These are phyloP conservation scores for Ordospora pajunii DNA, from an alignment of 371 early-diverging fungal genomes.

Conservation along the genomic window DNA sequence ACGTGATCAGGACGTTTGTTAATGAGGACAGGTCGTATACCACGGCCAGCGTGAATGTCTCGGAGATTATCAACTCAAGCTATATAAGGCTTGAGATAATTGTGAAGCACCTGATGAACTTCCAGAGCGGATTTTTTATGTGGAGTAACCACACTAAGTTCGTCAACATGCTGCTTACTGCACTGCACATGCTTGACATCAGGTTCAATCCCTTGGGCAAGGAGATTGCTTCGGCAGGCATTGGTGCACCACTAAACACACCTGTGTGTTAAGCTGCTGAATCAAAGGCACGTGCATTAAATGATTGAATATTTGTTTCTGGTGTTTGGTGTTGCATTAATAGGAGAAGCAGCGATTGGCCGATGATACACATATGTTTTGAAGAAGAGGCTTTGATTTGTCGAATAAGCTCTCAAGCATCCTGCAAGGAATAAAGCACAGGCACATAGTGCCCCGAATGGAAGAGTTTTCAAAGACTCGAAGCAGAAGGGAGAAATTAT, in stretches of 20 bases:
- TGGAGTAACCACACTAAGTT: constrained; percentile 59
- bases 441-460: neutral
- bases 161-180: constrained; percentile 25
- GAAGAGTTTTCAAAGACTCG: constrained; percentile 1
- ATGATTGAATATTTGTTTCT: no score
- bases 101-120: constrained; percentile 58
- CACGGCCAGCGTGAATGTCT: constrained; percentile 1
- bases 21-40: constrained; percentile 37
- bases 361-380: neutral
- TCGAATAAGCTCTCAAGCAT: neutral
- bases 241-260: neutral
- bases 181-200: constrained; percentile 5
- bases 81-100: constrained; percentile 34
- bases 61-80: constrained; percentile 38
- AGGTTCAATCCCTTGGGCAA: constrained; percentile 4
- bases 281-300: neutral
- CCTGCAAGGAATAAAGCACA: neutral
- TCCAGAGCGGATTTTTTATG: constrained; percentile 61
- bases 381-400: neutral
- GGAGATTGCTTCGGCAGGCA: neutral
- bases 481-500: constrained; percentile 9
- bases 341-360: no score
- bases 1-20: constrained; percentile 37
- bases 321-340: no score
- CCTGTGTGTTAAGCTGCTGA: neutral